Evolutionary conservation across 495 filamentous ascomycete species (phyloP).

Genomic region (Staphylotrichum longicolle): DNA sequence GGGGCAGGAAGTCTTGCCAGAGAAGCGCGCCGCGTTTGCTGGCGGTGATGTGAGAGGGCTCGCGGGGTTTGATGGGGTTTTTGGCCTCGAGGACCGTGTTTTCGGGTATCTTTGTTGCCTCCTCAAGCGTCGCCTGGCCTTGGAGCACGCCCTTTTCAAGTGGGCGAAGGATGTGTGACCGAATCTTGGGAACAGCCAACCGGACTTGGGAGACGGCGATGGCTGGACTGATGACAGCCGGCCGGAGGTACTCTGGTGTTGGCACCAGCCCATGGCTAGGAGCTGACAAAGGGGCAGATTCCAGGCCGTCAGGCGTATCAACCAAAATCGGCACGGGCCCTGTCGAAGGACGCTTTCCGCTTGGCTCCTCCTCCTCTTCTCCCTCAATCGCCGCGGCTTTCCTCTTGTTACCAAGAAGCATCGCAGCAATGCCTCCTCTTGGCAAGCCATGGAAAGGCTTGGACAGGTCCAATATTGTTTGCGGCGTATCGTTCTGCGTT

Average conservation of each 20-base stretch:
- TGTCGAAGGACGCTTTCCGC: slow-evolving; percentile 62
- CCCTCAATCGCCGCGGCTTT: slow-evolving; percentile 69
- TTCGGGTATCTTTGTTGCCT: slow-evolving; percentile 59
- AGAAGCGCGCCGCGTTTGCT: slow-evolving; percentile 77
- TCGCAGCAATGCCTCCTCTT: slow-evolving; percentile 77
- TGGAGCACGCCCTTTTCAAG: slow-evolving; percentile 54
- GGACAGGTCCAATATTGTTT: slow-evolving; percentile 84
- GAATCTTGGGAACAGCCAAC: slow-evolving; percentile 83
- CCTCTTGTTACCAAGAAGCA: slow-evolving; percentile 91
- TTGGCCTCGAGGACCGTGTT: slow-evolving; percentile 52
- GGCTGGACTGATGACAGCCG: slow-evolving; percentile 78
- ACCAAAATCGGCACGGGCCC: slow-evolving; percentile 71
- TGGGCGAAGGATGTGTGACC: slow-evolving; percentile 70
- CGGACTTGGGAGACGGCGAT: slow-evolving; percentile 81
- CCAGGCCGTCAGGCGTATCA: slow-evolving; percentile 73
- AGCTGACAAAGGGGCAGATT: slow-evolving; percentile 59
- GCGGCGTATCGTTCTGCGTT: slow-evolving; percentile 69
- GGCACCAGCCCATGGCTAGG: slow-evolving; percentile 59
- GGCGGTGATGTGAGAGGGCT: slow-evolving; percentile 79
- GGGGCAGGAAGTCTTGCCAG: slow-evolving; percentile 92
- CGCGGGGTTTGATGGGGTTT: slow-evolving; percentile 59
- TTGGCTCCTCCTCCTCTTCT: slow-evolving; percentile 57
- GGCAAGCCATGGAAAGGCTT: slow-evolving; percentile 94
- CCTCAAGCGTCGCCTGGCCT: slow-evolving; percentile 49
- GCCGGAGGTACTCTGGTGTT: slow-evolving; percentile 83